Evolutionary conservation across 2,329 filamentous ascomycete species (phyloP).

Genomic region (Beauveria bassiana): DNA sequence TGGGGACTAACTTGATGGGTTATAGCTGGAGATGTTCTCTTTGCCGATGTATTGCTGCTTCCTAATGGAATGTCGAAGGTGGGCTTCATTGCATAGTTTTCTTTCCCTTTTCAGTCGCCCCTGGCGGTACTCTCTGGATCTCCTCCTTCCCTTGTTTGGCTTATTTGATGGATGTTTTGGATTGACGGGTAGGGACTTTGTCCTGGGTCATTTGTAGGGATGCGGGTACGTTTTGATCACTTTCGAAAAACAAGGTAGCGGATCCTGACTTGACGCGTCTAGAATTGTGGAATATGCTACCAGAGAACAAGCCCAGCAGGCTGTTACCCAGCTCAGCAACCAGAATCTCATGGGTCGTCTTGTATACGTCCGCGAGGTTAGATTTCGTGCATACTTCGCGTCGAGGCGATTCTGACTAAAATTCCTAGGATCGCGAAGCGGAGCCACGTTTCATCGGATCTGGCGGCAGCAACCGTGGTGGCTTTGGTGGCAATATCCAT

Average conservation of each 20-base stretch:
- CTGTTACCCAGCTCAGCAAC: conserved; percentile 96
- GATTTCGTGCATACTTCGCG: neutral
- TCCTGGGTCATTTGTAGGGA: conserved; percentile 91
- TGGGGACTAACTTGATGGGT: conserved; percentile 31
- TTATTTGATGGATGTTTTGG: conserved; percentile 77
- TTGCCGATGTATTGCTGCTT: conserved; percentile 98
- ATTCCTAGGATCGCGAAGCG: conserved; percentile 79
- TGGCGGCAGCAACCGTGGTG: conserved; percentile 51
- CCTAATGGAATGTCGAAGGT: conserved; percentile 99
- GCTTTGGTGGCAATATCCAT: conserved; percentile 33
- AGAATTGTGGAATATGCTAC: conserved; percentile 99
- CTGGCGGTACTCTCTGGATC: conserved; percentile 32
- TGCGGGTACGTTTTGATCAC: conserved; percentile 72
- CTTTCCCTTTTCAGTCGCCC: conserved; percentile 23
- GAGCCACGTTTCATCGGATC: conserved; percentile 91
- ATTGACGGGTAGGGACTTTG: conserved; percentile 97
- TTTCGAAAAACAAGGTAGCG: neutral
- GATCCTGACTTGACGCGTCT: conserved; percentile 23
- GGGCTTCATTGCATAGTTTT: conserved; percentile 86
- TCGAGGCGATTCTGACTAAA: conserved; percentile 10
- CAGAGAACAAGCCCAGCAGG: conserved; percentile 96
- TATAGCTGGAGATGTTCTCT: conserved; percentile 95
- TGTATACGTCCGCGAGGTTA: conserved; percentile 95
- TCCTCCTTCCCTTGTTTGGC: conserved; percentile 56
- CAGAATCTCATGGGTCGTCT: conserved; percentile 98